These are phyloP conservation scores for Lentinula raphanica DNA, from an alignment of 768 basidiomycete species.

Conservation along the genomic window DNA sequence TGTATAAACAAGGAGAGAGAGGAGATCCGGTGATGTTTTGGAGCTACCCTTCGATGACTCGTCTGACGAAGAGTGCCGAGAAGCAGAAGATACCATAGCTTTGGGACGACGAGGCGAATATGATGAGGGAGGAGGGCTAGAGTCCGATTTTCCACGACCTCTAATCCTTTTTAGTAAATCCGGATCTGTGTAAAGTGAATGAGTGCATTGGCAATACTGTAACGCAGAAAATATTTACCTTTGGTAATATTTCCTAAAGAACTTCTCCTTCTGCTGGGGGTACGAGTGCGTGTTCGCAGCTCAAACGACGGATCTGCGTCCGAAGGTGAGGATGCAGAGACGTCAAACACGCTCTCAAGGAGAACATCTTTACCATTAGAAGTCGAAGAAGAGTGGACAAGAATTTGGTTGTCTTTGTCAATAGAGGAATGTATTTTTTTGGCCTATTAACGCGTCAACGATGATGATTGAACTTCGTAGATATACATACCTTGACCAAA, in stretches of 20 bases:
- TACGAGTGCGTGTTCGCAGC: neutral
- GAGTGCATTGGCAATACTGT: neutral
- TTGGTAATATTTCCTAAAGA: slow-evolving; percentile 9
- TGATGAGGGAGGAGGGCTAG: slow-evolving; percentile 10
- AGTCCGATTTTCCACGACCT: slow-evolving; percentile 26
- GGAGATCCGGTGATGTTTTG: slow-evolving; percentile 73
- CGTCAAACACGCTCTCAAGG: neutral
- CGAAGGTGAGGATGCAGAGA: slow-evolving; percentile 25
- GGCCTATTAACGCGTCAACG: slow-evolving; percentile 35
- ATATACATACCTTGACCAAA: slow-evolving; percentile 64
- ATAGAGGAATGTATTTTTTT: slow-evolving; percentile 70
- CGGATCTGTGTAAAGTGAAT: slow-evolving; percentile 29
- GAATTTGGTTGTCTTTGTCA: slow-evolving; percentile 7
- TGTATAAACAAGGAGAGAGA: slow-evolving; percentile 83
- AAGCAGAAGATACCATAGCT: neutral
- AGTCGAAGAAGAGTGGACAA: neutral
- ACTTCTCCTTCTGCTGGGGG: slow-evolving; percentile 15
- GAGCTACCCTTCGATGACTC: slow-evolving; percentile 35
- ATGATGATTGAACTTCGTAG: neutral
- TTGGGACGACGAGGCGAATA: neutral
- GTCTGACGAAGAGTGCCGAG: neutral
- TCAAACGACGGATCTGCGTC: slow-evolving; percentile 27
- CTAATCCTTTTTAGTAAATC: slow-evolving; percentile 36
- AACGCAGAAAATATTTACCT: slow-evolving; percentile 15
- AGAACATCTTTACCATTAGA: neutral